A percentile compares a stretch with the other conserved stretches of the same genome.
These are phyloP conservation scores for Torulaspora microellipsoides DNA, from an alignment of 805 yeast species.

Conservation along the genomic window DNA sequence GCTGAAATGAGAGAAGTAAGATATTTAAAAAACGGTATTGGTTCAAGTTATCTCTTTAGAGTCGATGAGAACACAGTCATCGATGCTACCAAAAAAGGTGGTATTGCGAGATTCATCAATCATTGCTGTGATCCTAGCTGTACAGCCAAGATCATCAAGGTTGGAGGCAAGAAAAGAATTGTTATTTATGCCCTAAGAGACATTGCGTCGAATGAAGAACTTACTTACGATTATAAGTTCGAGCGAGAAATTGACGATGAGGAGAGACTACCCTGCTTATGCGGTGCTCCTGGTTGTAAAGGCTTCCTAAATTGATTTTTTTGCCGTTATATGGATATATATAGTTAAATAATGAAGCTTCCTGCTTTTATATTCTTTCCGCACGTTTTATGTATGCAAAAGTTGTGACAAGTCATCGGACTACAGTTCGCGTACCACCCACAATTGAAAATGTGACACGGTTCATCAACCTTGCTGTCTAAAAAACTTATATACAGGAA, in stretches of 20 bases:
- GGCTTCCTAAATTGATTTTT: slow-evolving; percentile 67
- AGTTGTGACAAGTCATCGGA: too few species aligned
- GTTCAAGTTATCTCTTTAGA: slow-evolving; percentile 88
- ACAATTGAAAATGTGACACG: too few species aligned
- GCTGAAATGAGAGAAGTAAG: slow-evolving; percentile 88
- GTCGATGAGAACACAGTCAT: slow-evolving; percentile 92
- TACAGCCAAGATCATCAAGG: slow-evolving; percentile 93
- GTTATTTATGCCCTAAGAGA: slow-evolving; percentile 91
- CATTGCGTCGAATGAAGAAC: slow-evolving; percentile 81
- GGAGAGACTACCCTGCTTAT: slow-evolving; percentile 83
- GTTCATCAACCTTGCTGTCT: too few species aligned
- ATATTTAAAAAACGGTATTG: slow-evolving; percentile 86
- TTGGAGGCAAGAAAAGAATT: slow-evolving; percentile 88
- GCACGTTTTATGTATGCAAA: too few species aligned
- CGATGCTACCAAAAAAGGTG: slow-evolving; percentile 97
- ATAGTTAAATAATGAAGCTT: not conserved
- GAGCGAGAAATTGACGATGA: slow-evolving; percentile 86
- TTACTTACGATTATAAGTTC: slow-evolving; percentile 94
- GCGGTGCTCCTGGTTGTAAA: slow-evolving; percentile 94
- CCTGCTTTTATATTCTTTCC: not conserved
- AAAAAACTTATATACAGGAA: too few species aligned
- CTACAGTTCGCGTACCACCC: too few species aligned
- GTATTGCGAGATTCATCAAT: slow-evolving; percentile 93
- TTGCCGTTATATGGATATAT: slow-evolving; percentile 3
- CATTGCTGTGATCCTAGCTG: slow-evolving; percentile 98